Percentiles rank a stretch among this genome's conserved stretches.
phyloP scores from a whole-genome alignment of 176 grass and related monocot species.

The Avena eriantha region DNA sequence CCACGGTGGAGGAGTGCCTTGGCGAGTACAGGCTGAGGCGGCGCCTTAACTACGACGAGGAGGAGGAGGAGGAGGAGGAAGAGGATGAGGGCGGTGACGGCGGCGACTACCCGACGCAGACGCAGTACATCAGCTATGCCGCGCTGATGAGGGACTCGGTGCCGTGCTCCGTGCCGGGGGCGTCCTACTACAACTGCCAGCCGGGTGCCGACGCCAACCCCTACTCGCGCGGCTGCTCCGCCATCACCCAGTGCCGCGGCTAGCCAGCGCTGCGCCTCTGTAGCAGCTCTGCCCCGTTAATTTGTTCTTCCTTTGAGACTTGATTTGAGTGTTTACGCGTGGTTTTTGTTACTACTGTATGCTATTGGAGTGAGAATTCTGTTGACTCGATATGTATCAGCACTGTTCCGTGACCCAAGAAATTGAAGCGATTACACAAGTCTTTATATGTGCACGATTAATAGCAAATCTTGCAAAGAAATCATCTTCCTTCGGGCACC shows the following conservation, averaged over 20 bases:
- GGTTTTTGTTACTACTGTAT: background rate
- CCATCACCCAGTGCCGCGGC: constrained; percentile 66
- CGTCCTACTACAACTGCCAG: constrained; percentile 92
- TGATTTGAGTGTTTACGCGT: background rate
- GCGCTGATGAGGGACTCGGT: constrained; percentile 45
- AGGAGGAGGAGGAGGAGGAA: background rate
- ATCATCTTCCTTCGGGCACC: too few species aligned
- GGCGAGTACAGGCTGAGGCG: constrained; percentile 5
- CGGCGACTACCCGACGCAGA: constrained; percentile 32
- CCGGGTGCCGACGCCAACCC: constrained; percentile 67
- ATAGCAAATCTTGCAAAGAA: too few species aligned
- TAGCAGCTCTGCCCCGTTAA: background rate
- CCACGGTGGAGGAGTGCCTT: constrained; percentile 29
- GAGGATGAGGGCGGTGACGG: background rate
- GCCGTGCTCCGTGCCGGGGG: constrained; percentile 66
- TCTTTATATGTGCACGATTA: too few species aligned
- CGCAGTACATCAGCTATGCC: constrained; percentile 66
- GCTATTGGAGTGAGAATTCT: too few species aligned
- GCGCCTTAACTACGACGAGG: background rate
- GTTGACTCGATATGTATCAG: too few species aligned
- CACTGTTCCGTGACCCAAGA: too few species aligned
- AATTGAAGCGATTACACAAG: too few species aligned
- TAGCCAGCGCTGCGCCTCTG: constrained; percentile 13
- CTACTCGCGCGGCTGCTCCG: constrained; percentile 69
- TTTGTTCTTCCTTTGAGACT: background rate